Evolutionary conservation across 352 stramenopile species (phyloP).

Genomic region (Elongisporangium prolatum): DNA sequence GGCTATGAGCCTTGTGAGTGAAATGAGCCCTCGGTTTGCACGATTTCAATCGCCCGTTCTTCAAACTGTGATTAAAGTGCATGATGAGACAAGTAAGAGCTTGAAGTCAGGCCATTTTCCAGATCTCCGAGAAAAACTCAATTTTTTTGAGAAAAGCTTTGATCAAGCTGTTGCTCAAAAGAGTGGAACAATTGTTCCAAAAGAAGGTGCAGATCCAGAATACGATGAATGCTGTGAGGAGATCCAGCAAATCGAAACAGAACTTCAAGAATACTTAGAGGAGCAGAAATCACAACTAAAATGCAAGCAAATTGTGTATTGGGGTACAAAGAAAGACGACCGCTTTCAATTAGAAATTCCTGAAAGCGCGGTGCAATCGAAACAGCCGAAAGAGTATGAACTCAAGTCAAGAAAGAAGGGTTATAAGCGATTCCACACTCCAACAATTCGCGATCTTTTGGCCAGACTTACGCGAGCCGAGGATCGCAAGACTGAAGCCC

Average conservation of each 20-base stretch:
- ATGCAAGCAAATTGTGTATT: conserved; percentile 90
- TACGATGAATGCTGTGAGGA: conserved; percentile 91
- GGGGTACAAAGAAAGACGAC: conserved; percentile 93
- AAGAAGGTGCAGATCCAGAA: conserved; percentile 90
- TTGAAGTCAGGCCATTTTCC: conserved; percentile 68
- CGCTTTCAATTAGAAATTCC: conserved; percentile 93
- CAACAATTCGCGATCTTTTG: conserved; percentile 79
- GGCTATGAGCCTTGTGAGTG: conserved; percentile 75
- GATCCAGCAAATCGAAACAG: conserved; percentile 81
- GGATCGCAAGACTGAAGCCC: conserved; percentile 65
- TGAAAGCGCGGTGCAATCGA: conserved; percentile 58
- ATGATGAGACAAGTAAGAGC: conserved; percentile 5
- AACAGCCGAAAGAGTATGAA: conserved; percentile 93
- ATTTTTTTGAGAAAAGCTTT: conserved; percentile 97
- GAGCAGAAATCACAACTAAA: conserved; percentile 69
- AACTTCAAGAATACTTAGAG: conserved; percentile 91
- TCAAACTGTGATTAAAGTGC: conserved; percentile 45
- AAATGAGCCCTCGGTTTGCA: conserved; percentile 72
- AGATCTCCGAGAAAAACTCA: conserved; percentile 88
- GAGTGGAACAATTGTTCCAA: conserved; percentile 90
- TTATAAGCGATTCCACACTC: conserved; percentile 90
- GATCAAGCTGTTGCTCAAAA: conserved; percentile 91
- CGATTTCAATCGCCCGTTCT: conserved; percentile 56
- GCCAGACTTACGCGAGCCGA: conserved; percentile 73
- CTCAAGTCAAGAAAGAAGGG: conserved; percentile 94